phyloP scores from a whole-genome alignment of 148 eudicot species.

The Polygonum maritimum region DNA sequence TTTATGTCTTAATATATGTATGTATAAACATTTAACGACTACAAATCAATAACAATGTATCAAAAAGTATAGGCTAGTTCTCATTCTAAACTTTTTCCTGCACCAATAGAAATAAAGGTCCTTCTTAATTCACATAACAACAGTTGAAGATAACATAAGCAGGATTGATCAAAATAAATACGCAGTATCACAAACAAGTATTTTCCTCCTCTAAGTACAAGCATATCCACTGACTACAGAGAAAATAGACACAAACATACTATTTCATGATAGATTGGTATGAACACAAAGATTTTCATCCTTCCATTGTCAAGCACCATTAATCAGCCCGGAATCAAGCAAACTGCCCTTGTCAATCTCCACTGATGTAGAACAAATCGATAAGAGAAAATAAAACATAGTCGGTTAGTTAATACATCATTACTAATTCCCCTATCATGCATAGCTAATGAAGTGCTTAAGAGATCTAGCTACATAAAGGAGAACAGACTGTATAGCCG shows the following conservation, averaged over 20 bases:
- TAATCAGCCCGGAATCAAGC: not conserved
- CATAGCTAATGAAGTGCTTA: too few species aligned
- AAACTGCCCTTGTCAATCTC: conserved; percentile 1
- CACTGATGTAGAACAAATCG: not conserved
- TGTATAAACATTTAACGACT: too few species aligned
- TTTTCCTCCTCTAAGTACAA: not conserved
- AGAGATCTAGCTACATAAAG: too few species aligned
- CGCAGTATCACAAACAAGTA: not conserved
- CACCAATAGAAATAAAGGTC: too few species aligned
- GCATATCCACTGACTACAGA: not conserved
- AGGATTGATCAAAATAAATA: not conserved
- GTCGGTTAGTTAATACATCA: too few species aligned
- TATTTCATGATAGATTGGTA: conserved; percentile 1
- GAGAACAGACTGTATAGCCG: too few species aligned
- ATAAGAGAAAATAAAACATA: too few species aligned
- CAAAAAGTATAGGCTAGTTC: too few species aligned
- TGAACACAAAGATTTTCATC: conserved; percentile 5
- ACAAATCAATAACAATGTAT: too few species aligned
- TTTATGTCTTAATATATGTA: too few species aligned
- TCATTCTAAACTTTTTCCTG: too few species aligned
- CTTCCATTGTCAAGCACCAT: not conserved
- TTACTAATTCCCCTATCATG: too few species aligned
- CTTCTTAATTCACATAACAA: not conserved
- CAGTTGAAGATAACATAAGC: not conserved
- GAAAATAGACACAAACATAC: conserved; percentile 1